These are phyloP conservation scores for Lachancea kluyveri DNA, from an alignment of 805 yeast species.

Conservation along the genomic window DNA sequence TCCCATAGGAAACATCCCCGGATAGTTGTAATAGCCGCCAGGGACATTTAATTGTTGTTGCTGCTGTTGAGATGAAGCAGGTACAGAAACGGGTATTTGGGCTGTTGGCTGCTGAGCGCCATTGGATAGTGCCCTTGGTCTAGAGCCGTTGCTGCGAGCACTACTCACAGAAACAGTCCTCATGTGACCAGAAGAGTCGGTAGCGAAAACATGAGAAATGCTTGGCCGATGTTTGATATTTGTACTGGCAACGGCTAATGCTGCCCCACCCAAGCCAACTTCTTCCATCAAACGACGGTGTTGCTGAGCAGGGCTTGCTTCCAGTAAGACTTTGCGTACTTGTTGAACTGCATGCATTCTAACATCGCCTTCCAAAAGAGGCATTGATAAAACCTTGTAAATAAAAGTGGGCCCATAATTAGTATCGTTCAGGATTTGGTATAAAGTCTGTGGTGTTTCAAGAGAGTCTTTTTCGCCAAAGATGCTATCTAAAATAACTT, in stretches of 20 bases:
- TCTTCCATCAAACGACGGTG: slow-evolving; percentile 88
- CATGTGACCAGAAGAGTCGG: slow-evolving; percentile 20
- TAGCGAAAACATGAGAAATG: slow-evolving; percentile 19
- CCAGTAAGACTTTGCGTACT: slow-evolving; percentile 57
- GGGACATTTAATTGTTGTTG: slow-evolving; percentile 1
- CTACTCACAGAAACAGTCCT: slow-evolving; percentile 29
- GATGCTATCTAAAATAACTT: slow-evolving; percentile 53
- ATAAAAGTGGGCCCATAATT: slow-evolving; percentile 71
- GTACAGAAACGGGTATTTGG: slow-evolving; percentile 10
- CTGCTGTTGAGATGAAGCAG: slow-evolving; percentile 5
- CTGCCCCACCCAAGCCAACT: slow-evolving; percentile 53
- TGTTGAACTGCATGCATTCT: slow-evolving; percentile 54
- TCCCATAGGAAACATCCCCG: slow-evolving; percentile 27
- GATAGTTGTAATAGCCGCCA: slow-evolving; percentile 22
- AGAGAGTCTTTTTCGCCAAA: slow-evolving; percentile 45
- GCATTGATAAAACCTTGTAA: slow-evolving; percentile 71
- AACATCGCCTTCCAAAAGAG: slow-evolving; percentile 50
- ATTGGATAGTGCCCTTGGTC: slow-evolving; percentile 16
- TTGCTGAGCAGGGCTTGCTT: slow-evolving; percentile 59
- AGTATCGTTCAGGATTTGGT: slow-evolving; percentile 57
- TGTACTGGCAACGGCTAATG: slow-evolving; percentile 2
- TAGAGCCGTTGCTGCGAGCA: slow-evolving; percentile 26
- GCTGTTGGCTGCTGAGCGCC: slow-evolving; percentile 11
- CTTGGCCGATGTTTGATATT: slow-evolving; percentile 19
- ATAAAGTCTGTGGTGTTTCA: slow-evolving; percentile 43